A percentile compares a stretch with the other conserved stretches of the same genome.
phyloP scores from a whole-genome alignment of 306 rosid genomes.

The Inga leiocalycina region DNA sequence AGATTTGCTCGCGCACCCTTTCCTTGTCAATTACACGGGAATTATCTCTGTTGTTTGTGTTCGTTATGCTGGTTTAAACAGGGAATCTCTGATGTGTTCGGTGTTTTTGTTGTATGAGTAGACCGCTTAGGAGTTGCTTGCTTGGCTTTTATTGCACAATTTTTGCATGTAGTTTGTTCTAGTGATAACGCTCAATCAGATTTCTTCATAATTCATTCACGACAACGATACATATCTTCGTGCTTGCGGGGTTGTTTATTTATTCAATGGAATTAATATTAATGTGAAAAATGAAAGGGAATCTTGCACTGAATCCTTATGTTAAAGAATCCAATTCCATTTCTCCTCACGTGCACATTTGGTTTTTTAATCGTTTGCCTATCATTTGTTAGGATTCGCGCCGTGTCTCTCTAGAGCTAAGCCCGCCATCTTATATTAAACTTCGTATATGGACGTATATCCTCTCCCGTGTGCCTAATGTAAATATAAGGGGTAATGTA shows the following conservation, averaged over 20 bases:
- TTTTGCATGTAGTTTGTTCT: not conserved
- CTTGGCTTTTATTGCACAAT: not conserved
- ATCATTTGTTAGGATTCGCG: not conserved
- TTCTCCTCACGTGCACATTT: not conserved
- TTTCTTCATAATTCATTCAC: not conserved
- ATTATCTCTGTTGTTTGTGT: not conserved
- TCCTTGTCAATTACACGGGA: not conserved
- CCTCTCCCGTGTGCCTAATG: no score
- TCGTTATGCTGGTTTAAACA: not conserved
- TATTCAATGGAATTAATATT: not conserved
- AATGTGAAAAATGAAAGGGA: not conserved
- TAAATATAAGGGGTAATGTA: no score
- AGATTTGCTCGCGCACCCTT: not conserved
- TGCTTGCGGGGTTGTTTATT: not conserved
- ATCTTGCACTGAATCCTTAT: not conserved
- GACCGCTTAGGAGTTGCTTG: not conserved
- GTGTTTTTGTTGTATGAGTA: not conserved
- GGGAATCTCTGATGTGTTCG: not conserved
- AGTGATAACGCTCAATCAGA: not conserved
- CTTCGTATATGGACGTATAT: no score
- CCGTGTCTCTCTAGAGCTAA: no score
- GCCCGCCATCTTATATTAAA: no score
- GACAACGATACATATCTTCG: not conserved
- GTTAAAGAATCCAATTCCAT: not conserved
- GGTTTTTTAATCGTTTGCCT: not conserved